Evolutionary conservation across 768 basidiomycete genomes (phyloP).

Genomic region (Phlebiopsis gigantea): DNA sequence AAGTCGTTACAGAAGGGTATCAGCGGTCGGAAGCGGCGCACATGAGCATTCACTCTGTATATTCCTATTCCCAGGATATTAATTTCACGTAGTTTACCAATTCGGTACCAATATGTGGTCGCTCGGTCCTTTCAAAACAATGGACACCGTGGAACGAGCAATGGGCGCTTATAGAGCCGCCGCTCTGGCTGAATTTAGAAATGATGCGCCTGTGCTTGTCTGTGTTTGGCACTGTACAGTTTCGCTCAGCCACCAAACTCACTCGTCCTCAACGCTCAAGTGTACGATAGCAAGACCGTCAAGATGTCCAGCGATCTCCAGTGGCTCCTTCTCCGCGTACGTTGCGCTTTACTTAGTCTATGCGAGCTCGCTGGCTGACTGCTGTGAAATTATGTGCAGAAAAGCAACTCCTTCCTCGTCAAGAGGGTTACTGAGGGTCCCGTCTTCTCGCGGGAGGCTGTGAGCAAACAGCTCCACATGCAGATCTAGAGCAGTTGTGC

Average conservation of each 20-base stretch:
- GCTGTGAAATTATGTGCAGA: slow-evolving; percentile 35
- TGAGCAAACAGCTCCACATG: slow-evolving; percentile 31
- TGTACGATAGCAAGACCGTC: slow-evolving; percentile 23
- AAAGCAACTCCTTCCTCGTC: slow-evolving; percentile 82
- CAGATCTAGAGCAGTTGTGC: neutral
- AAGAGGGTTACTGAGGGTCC: slow-evolving; percentile 71
- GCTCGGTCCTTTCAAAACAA: neutral
- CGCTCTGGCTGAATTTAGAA: neutral
- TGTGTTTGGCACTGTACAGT: slow-evolving; percentile 26
- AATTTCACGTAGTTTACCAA: neutral
- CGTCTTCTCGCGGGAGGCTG: slow-evolving; percentile 80
- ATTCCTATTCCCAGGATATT: neutral
- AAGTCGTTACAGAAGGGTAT: slow-evolving; percentile 27
- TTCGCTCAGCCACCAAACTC: slow-evolving; percentile 23
- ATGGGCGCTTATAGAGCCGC: neutral
- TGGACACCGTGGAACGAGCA: neutral
- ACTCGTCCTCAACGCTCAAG: slow-evolving; percentile 19
- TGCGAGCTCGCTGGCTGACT: slow-evolving; percentile 2
- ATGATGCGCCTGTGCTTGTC: slow-evolving; percentile 11
- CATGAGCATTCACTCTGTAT: neutral
- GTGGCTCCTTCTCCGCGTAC: slow-evolving; percentile 87
- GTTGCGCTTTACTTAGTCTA: slow-evolving; percentile 26
- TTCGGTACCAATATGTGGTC: neutral
- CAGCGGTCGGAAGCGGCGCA: slow-evolving; percentile 13
- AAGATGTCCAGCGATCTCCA: slow-evolving; percentile 87